Conservation (phyloP, 192 early-diverging fungal genomes). For the Linderina pennispora region DNA sequence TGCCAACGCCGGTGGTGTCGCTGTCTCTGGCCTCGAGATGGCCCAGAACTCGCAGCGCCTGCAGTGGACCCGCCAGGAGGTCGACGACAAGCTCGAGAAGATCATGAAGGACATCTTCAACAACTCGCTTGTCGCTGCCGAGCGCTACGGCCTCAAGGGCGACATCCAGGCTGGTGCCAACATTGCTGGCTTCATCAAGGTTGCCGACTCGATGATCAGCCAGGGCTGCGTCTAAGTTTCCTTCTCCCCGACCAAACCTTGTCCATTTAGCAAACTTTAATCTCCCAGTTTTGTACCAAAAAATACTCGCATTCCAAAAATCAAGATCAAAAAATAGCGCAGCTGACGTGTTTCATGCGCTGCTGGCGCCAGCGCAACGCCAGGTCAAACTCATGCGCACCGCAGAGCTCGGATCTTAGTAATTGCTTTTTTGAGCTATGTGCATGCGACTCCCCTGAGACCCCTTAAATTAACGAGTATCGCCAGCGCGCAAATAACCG, state of each 20-base stretch:
- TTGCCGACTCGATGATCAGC: conserved; percentile 49
- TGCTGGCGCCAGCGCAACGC: no score
- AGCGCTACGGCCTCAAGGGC: conserved; percentile 41
- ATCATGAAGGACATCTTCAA: conserved; percentile 54
- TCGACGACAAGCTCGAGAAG: conserved; percentile 45
- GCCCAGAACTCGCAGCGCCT: conserved; percentile 53
- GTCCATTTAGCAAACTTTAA: not conserved
- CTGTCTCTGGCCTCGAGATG: conserved; percentile 54
- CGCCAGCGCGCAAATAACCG: no score
- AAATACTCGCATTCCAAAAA: not conserved
- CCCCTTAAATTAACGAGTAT: no score
- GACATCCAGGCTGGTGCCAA: conserved; percentile 52
- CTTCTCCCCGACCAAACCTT: not conserved
- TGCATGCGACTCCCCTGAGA: no score
- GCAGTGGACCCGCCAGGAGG: conserved; percentile 51
- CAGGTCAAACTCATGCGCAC: no score
- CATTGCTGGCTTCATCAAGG: conserved; percentile 56
- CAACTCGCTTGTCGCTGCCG: conserved; percentile 46
- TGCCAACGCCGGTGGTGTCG: conserved; percentile 52
- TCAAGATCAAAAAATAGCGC: not conserved
- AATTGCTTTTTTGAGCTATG: no score
- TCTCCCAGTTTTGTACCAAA: not conserved
- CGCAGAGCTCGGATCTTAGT: no score
- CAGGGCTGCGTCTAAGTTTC: conserved; percentile 44
- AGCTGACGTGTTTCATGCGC: no score